A percentile compares a stretch with the other conserved stretches of the same genome.
phyloP scores from a whole-genome alignment of 2,329 filamentous ascomycete genomes.

The Tolypocladium ophioglossoides region DNA sequence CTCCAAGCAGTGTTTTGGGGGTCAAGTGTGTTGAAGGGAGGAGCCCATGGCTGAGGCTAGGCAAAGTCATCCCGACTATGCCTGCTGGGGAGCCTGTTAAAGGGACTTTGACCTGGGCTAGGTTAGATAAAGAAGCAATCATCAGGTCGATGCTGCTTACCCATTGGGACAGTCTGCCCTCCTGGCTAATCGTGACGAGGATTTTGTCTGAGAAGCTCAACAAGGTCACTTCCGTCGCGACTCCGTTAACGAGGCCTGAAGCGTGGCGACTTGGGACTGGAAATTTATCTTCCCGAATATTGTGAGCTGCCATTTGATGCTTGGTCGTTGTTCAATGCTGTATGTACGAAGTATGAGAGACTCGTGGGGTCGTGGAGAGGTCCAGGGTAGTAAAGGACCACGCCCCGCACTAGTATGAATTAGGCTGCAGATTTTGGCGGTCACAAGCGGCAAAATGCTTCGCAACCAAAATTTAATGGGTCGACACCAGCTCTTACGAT shows the following conservation, averaged over 20 bases:
- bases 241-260: constrained; percentile 52
- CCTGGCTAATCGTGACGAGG: constrained; percentile 78
- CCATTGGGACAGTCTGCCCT: constrained; percentile 84
- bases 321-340: not conserved
- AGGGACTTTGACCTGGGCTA: constrained; percentile 61
- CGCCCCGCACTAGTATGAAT: constrained; percentile 25
- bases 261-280: constrained; percentile 53
- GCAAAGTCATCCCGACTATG: constrained; percentile 48
- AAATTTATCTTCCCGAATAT: constrained; percentile 46
- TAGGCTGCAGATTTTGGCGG: constrained; percentile 21
- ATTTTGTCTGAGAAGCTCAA: constrained; percentile 83
- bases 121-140: not conserved
- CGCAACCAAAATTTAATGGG: constrained; percentile 23
- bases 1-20: constrained; percentile 78
- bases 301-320: constrained; percentile 25
- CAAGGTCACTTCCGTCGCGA: constrained; percentile 60
- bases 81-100: constrained; percentile 58
- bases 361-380: not conserved
- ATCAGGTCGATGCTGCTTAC: constrained; percentile 34
- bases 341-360: not conserved
- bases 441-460: constrained; percentile 23
- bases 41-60: constrained; percentile 31
- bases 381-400: not conserved
- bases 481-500: not conserved
- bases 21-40: constrained; percentile 76